A percentile compares a stretch with the other conserved stretches of the same genome.
Conservation (phyloP, 441 rosid species). For the Francoa sonchifolia region DNA sequence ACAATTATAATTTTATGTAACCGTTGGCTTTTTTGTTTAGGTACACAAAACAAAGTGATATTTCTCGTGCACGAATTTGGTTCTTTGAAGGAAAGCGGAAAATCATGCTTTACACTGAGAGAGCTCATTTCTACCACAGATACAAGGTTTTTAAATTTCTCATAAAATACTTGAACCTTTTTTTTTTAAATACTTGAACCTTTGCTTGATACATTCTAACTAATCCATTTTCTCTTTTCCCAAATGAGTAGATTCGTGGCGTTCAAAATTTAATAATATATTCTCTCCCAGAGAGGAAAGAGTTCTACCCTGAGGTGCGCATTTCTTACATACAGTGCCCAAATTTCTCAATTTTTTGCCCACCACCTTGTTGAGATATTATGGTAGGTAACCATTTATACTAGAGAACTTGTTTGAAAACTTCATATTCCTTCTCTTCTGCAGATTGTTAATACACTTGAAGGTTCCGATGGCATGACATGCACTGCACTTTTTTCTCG, state of each 20-base stretch:
- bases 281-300: slow-evolving; percentile 89
- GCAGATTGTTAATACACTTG: slow-evolving; percentile 84
- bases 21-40: slow-evolving; percentile 22
- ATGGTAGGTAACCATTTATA: background rate
- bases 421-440: slow-evolving; percentile 5
- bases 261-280: slow-evolving; percentile 64
- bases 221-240: slow-evolving; percentile 9
- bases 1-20: background rate
- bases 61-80: slow-evolving; percentile 65
- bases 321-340: slow-evolving; percentile 3
- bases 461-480: slow-evolving; percentile 50
- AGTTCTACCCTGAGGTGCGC: slow-evolving; percentile 82
- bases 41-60: slow-evolving; percentile 51
- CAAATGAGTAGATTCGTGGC: slow-evolving; percentile 65
- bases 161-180: too few relatives aligned
- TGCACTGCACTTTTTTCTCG: slow-evolving; percentile 72
- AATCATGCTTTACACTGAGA: slow-evolving; percentile 87
- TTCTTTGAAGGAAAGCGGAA: slow-evolving; percentile 61
- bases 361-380: background rate
- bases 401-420: background rate
- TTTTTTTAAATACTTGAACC: too few relatives aligned
- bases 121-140: slow-evolving; percentile 79
- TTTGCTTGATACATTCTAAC: background rate
- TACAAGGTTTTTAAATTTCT: too few relatives aligned
- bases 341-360: background rate